Conservation (phyloP, 1,284 basidiomycete species). For the Pholiota adiposa region DNA sequence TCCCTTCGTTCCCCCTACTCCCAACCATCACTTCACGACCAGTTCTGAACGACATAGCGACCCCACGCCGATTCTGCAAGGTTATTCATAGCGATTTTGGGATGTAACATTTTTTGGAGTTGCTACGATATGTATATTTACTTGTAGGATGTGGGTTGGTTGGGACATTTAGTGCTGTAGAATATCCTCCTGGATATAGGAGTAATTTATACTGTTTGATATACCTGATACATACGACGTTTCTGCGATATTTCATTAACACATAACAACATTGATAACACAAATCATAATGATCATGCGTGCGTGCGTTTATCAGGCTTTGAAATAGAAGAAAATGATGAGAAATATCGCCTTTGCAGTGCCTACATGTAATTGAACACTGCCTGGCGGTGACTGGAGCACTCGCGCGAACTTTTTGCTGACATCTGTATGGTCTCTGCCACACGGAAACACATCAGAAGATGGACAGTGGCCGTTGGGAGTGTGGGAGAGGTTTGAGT, state of each 20-base stretch:
- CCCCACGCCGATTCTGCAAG: background rate
- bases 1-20: background rate
- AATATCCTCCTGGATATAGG: too few species aligned
- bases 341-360: background rate
- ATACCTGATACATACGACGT: background rate
- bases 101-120: background rate
- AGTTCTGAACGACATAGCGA: conserved; percentile 1
- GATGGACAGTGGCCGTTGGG: background rate
- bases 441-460: background rate
- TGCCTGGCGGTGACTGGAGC: background rate
- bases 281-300: background rate
- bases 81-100: conserved; percentile 7
- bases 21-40: background rate
- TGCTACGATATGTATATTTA: background rate
- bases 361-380: background rate
- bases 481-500: background rate
- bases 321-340: background rate
- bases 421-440: background rate
- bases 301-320: background rate
- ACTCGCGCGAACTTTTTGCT: background rate
- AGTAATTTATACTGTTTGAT: too few species aligned
- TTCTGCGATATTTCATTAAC: background rate
- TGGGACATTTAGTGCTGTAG: too few species aligned
- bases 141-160: background rate
- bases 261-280: background rate